These are phyloP conservation scores for Tulasnella sp. DNA, from an alignment of 768 basidiomycete species.

Conservation along the genomic window DNA sequence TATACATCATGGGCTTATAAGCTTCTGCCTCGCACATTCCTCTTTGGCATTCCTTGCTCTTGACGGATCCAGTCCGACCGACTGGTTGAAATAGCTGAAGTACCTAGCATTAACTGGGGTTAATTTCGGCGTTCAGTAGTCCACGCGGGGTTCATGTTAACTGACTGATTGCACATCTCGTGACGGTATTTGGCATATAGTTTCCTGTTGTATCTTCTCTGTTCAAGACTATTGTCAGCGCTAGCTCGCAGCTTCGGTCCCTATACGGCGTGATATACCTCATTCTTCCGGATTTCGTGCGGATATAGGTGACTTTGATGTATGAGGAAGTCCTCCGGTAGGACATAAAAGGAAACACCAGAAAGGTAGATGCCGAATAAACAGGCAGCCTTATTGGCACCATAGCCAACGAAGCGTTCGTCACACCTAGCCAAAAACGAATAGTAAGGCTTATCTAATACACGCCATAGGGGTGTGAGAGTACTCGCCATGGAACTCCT, in stretches of 20 bases:
- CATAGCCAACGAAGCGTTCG: constrained; percentile 84
- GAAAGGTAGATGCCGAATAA: constrained; percentile 86
- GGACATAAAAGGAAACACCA: constrained; percentile 74
- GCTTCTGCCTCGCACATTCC: not conserved
- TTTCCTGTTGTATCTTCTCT: not conserved
- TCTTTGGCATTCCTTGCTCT: not conserved
- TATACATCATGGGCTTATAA: not conserved
- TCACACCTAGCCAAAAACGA: constrained; percentile 56
- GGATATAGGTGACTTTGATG: constrained; percentile 82
- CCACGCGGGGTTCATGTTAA: not conserved
- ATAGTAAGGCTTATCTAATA: not conserved
- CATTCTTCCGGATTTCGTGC: constrained; percentile 37
- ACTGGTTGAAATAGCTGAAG: not conserved
- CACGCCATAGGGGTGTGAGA: not conserved
- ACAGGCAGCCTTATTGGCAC: constrained; percentile 88
- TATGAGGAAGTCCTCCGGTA: constrained; percentile 80
- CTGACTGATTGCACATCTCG: not conserved
- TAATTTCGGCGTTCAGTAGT: not conserved
- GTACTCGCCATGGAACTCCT: constrained; percentile 56
- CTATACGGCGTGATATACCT: not conserved
- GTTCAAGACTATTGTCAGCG: not conserved
- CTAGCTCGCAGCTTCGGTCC: not conserved
- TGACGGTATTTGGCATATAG: not conserved
- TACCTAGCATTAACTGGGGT: not conserved
- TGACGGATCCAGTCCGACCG: not conserved